A percentile compares a stretch with the other conserved stretches of the same genome.
Conservation (phyloP, 441 rosid species). For the Adansonia madagascariensis region DNA sequence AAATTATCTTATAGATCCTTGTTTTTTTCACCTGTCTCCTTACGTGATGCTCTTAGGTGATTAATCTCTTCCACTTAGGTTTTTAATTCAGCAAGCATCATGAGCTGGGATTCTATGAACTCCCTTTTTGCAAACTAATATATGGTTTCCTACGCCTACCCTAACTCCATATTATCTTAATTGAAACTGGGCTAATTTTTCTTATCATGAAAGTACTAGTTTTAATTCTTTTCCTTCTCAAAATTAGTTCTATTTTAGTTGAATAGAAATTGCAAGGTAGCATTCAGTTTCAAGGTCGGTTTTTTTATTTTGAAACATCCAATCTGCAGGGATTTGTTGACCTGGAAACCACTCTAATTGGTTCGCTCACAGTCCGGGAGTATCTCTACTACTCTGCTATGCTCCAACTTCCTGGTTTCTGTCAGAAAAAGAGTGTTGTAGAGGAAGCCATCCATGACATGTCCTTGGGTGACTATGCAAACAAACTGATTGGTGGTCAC, state of each 20-base stretch:
- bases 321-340: constrained; percentile 85
- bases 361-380: constrained; percentile 93
- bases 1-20: background rate
- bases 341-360: constrained; percentile 82
- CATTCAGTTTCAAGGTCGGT: background rate
- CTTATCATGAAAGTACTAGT: background rate
- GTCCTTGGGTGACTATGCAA: constrained; percentile 90
- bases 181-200: background rate
- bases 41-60: background rate
- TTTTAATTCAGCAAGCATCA: background rate
- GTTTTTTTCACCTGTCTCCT: background rate
- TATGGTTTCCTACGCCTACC: background rate
- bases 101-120: background rate
- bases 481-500: constrained; percentile 95
- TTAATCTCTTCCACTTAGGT: background rate
- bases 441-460: constrained; percentile 98
- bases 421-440: constrained; percentile 83
- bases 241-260: constrained; percentile 3
- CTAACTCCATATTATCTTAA: background rate
- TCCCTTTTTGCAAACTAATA: background rate
- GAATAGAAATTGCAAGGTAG: background rate
- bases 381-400: constrained; percentile 89
- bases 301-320: constrained; percentile 25
- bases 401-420: constrained; percentile 96
- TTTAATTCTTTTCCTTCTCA: background rate